Evolutionary conservation across 805 yeast genomes (phyloP).

Genomic region (Nematodospora valgi): DNA sequence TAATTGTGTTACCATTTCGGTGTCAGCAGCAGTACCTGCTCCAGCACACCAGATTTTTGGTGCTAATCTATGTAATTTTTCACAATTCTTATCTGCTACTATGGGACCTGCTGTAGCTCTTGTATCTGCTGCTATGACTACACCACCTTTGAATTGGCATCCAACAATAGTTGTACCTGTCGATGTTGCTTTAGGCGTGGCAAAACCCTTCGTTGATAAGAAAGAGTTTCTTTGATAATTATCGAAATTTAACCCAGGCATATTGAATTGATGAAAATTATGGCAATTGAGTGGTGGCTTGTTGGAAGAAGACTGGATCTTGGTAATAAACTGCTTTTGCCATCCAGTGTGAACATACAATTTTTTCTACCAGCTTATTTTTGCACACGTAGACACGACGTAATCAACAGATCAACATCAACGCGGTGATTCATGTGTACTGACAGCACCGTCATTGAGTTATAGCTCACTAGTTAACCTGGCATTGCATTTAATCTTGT

Average conservation of each 20-base stretch:
- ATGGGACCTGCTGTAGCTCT: slow-evolving; percentile 96
- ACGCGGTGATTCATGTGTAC: no score
- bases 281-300: no score
- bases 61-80: slow-evolving; percentile 83
- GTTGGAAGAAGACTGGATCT: no score
- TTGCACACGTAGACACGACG: no score
- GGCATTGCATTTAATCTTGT: no score
- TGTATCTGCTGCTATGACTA: slow-evolving; percentile 97
- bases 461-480: no score
- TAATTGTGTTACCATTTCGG: slow-evolving; percentile 95
- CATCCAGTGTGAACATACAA: no score
- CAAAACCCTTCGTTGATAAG: slow-evolving; percentile 68
- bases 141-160: slow-evolving; percentile 89
- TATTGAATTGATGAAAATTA: no score
- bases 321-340: no score
- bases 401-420: no score
- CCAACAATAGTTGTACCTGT: slow-evolving; percentile 99
- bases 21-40: slow-evolving; percentile 99
- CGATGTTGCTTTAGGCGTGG: slow-evolving; percentile 85
- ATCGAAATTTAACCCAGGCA: slow-evolving; percentile 93
- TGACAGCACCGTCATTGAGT: no score
- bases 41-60: slow-evolving; percentile 99
- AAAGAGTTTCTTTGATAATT: slow-evolving; percentile 86
- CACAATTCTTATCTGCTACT: slow-evolving; percentile 98
- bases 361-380: no score